Base-by-base conservation (phyloP, 2,329 filamentous ascomycete species). In the Cordyceps javanica region DNA sequence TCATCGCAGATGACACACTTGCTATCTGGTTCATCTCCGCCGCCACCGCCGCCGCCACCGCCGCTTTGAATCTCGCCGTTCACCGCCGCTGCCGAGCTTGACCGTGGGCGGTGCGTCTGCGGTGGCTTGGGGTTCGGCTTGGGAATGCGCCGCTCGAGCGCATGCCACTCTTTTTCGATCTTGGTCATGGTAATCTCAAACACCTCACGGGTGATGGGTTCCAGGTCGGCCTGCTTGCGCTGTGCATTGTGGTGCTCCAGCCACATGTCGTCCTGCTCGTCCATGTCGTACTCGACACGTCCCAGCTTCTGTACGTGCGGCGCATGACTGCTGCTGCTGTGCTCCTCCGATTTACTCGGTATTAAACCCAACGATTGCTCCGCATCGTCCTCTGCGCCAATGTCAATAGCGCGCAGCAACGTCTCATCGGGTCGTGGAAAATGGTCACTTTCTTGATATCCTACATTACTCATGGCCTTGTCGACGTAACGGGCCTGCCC, bases 151-250 rank as follows among this genome's bases (percentile, higher is more conserved):
- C 96, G 97, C 72, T 99, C 94, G 8, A 99, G 77, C 6, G 90
- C 89, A 70, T 97, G 91, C 90, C 94, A 99, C 70, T 97, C 93
- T 73, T 97, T 97, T 72, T 99, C 94, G 60, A 99, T 97, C 72
- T 97, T 97, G 10, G 94, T 99, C 75, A 99, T 95, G 16, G 92
- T 95, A 61, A 97, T 95, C 70, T 99, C 94, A 67, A 99, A 97
- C 52, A 97, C 85, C 61, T 96, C 92, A 21, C 92, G 90, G 50
- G 92, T 95, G 66, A 99, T 94, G 2, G 86, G 80, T 64, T 95
- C 90, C 23, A 90, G 83, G 46, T 87, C 85, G 63, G 88, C 83
- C 25, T 82, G 80, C 68, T 86, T 89, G 59, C 94, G 85, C 65
- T 89, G 85, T 13, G 77, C 75, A 66, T 99, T 99, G 69, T 93